A percentile compares a stretch with the other conserved stretches of the same genome.
Conservation (phyloP, 495 filamentous ascomycete species). For the Hamigera avellanea region DNA sequence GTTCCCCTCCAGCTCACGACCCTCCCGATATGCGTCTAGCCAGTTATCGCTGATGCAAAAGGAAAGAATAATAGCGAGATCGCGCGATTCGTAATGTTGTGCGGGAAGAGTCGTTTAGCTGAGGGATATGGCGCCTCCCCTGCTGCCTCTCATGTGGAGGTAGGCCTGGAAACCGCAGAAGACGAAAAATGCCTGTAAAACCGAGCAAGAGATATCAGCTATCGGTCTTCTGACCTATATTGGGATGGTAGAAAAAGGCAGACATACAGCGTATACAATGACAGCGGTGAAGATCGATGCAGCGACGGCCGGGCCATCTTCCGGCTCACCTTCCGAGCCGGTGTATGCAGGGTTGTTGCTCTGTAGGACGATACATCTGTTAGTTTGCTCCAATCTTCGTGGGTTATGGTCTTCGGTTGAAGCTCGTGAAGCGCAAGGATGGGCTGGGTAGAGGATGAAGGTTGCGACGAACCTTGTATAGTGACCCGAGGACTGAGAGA, state of each 20-base stretch:
- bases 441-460: conserved; percentile 2
- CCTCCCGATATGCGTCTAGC: no score
- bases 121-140: conserved; percentile 72
- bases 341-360: conserved; percentile 69
- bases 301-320: conserved; percentile 65
- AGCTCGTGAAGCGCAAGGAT: no score
- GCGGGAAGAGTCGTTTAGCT: conserved; percentile 26
- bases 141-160: conserved; percentile 63
- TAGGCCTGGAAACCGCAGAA: conserved; percentile 82
- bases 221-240: neutral
- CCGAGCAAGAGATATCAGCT: conserved; percentile 3
- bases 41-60: neutral
- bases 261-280: conserved; percentile 69
- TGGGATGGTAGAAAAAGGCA: neutral
- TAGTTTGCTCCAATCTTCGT: no score
- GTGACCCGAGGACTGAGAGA: conserved; percentile 66
- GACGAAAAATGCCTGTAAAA: conserved; percentile 63
- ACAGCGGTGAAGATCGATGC: conserved; percentile 76
- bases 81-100: conserved; percentile 5
- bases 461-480: conserved; percentile 51
- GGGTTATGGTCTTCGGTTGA: no score
- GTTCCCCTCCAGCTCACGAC: no score
- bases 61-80: conserved; percentile 8
- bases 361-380: conserved; percentile 17
- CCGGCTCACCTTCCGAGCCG: conserved; percentile 60